Percentiles rank a stretch among this genome's conserved stretches.
Conservation (phyloP, 805 yeast species). For the Saccharomyces paradoxus region DNA sequence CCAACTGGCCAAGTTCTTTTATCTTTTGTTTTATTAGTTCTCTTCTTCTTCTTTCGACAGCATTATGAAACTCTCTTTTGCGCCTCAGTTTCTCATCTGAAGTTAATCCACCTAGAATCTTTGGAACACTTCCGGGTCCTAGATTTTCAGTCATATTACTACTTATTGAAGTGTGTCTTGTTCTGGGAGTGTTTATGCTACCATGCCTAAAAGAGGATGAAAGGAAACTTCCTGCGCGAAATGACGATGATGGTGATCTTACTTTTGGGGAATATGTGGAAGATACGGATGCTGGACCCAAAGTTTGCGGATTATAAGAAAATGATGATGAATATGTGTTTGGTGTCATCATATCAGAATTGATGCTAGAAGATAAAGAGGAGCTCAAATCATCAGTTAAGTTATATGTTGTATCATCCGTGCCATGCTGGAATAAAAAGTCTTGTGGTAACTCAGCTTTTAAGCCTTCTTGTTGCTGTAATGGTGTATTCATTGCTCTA, state of each 20-base stretch:
- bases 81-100: slow-evolving; percentile 64
- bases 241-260: slow-evolving; percentile 30
- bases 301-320: slow-evolving; percentile 19
- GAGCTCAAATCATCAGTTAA: slow-evolving; percentile 25
- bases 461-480: neutral
- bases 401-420: slow-evolving; percentile 16
- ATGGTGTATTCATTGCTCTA: neutral
- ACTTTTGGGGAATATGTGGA: slow-evolving; percentile 13
- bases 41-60: slow-evolving; percentile 86
- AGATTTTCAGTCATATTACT: slow-evolving; percentile 32
- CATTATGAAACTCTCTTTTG: slow-evolving; percentile 84
- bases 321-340: slow-evolving; percentile 21
- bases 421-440: slow-evolving; percentile 12
- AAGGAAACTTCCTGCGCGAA: slow-evolving; percentile 24
- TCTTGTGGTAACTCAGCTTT: slow-evolving; percentile 7
- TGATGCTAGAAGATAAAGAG: slow-evolving; percentile 25
- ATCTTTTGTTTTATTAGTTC: slow-evolving; percentile 86
- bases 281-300: slow-evolving; percentile 11
- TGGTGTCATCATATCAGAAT: slow-evolving; percentile 21
- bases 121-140: slow-evolving; percentile 16
- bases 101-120: slow-evolving; percentile 13
- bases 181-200: slow-evolving; percentile 20
- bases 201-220: slow-evolving; percentile 26
- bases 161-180: slow-evolving; percentile 29
- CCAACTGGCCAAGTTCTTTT: slow-evolving; percentile 69